A percentile compares a stretch with the other conserved stretches of the same genome.
phyloP scores from a whole-genome alignment of 805 yeast species.

The Yarrowia sp. region DNA sequence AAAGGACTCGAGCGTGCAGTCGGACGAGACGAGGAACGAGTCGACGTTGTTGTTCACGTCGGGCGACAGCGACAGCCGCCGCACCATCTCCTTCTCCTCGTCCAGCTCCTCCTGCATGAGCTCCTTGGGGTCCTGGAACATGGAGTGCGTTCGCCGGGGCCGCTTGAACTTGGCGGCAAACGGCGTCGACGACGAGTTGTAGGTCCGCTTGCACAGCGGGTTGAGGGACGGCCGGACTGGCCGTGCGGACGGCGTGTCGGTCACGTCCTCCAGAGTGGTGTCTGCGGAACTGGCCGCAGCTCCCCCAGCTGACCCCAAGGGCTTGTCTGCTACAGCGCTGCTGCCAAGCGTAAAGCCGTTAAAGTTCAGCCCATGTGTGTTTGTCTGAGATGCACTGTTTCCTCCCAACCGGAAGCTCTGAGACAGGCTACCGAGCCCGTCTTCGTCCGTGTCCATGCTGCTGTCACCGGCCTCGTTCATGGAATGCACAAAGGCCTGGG shows the following conservation, averaged over 20 bases:
- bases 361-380: background rate
- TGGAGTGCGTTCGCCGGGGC: constrained; percentile 59
- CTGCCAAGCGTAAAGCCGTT: background rate
- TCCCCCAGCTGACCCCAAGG: background rate
- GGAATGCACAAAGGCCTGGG: background rate
- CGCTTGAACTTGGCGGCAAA: constrained; percentile 24
- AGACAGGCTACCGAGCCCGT: background rate
- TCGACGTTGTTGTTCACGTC: constrained; percentile 29
- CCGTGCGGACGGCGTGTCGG: constrained; percentile 7
- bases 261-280: background rate
- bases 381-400: background rate
- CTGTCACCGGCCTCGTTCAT: constrained; percentile 4
- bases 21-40: constrained; percentile 30
- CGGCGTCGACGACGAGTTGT: constrained; percentile 19
- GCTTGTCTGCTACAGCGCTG: background rate
- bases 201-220: constrained; percentile 8
- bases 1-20: constrained; percentile 43
- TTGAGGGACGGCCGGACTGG: constrained; percentile 13
- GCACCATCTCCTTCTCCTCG: constrained; percentile 35
- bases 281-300: background rate
- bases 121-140: constrained; percentile 60
- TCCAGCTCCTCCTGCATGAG: constrained; percentile 41
- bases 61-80: constrained; percentile 29
- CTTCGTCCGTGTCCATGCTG: constrained; percentile 23
- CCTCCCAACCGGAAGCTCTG: constrained; percentile 11